Percentiles rank a stretch among this genome's conserved stretches.
These are phyloP conservation scores for Salvia hispanica DNA, from an alignment of 257 asterid species.

Conservation along the genomic window DNA sequence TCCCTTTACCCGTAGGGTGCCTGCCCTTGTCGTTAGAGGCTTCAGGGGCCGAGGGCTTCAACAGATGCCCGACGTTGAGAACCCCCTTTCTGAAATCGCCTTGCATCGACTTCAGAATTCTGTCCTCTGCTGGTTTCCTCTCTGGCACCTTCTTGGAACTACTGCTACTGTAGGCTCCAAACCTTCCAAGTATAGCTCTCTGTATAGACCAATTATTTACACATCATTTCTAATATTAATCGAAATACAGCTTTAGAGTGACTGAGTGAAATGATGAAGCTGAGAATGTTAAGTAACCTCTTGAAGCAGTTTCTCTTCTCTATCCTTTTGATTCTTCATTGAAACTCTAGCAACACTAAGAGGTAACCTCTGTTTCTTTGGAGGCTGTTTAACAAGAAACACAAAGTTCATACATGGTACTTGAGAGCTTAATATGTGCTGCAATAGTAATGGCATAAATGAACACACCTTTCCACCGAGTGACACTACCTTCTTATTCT, in stretches of 20 bases:
- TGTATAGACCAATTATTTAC: slow-evolving; percentile 30
- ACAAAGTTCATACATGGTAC: background rate
- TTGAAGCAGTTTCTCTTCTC: slow-evolving; percentile 61
- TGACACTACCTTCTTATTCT: slow-evolving; percentile 54
- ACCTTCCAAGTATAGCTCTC: slow-evolving; percentile 69
- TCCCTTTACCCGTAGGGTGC: slow-evolving; percentile 43
- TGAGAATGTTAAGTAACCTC: slow-evolving; percentile 52
- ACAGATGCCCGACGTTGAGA: slow-evolving; percentile 71
- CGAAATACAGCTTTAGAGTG: slow-evolving; percentile 5
- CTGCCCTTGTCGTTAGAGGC: slow-evolving; percentile 30
- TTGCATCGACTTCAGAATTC: slow-evolving; percentile 63
- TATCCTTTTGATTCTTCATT: slow-evolving; percentile 87
- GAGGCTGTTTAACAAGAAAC: slow-evolving; percentile 49
- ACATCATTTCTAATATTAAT: background rate
- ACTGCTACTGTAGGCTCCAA: slow-evolving; percentile 50
- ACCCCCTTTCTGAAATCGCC: slow-evolving; percentile 84
- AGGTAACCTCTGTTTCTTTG: slow-evolving; percentile 78
- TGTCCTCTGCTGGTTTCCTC: slow-evolving; percentile 64
- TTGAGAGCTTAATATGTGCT: background rate
- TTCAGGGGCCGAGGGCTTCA: slow-evolving; percentile 54
- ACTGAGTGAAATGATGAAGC: background rate
- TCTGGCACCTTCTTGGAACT: slow-evolving; percentile 42
- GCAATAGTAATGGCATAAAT: background rate
- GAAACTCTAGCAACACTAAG: slow-evolving; percentile 75
- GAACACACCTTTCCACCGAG: slow-evolving; percentile 80